Conservation (phyloP, 2,329 filamentous ascomycete genomes). For the Arachnopeziza araneosa region DNA sequence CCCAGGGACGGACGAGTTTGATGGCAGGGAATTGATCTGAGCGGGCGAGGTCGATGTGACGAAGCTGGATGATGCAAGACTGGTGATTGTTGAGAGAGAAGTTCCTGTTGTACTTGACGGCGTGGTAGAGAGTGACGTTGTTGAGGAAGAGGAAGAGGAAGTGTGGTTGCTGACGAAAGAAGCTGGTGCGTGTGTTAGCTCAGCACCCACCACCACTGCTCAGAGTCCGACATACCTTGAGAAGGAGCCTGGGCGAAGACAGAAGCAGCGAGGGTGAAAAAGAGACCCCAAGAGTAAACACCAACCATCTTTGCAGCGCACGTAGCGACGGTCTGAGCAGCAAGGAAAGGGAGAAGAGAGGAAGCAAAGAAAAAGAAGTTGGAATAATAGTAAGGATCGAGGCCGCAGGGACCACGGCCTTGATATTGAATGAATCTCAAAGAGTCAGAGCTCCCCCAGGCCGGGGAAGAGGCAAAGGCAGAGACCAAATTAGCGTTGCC, state of each 20-base stretch:
- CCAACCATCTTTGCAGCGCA: constrained; percentile 1
- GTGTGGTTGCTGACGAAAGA: neutral
- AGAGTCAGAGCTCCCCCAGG: neutral
- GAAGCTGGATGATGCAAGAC: neutral
- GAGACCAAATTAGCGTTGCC: neutral
- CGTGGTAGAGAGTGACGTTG: neutral
- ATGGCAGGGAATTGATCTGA: neutral
- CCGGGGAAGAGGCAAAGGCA: neutral
- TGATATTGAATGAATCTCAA: neutral
- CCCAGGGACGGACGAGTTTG: neutral
- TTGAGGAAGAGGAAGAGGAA: neutral
- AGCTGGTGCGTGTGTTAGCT: neutral
- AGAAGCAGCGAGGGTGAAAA: constrained; percentile 1
- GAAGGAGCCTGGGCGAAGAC: neutral
- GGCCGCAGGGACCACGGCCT: neutral
- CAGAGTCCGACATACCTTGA: neutral
- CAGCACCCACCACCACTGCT: neutral
- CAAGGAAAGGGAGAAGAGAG: neutral
- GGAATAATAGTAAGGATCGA: neutral
- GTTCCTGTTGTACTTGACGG: neutral
- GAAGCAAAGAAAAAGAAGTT: neutral
- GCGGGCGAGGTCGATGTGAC: neutral
- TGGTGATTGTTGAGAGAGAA: neutral
- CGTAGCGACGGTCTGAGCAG: neutral
- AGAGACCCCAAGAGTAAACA: neutral